Conservation (phyloP, 768 basidiomycete species). For the Rhodocollybia butyracea region DNA sequence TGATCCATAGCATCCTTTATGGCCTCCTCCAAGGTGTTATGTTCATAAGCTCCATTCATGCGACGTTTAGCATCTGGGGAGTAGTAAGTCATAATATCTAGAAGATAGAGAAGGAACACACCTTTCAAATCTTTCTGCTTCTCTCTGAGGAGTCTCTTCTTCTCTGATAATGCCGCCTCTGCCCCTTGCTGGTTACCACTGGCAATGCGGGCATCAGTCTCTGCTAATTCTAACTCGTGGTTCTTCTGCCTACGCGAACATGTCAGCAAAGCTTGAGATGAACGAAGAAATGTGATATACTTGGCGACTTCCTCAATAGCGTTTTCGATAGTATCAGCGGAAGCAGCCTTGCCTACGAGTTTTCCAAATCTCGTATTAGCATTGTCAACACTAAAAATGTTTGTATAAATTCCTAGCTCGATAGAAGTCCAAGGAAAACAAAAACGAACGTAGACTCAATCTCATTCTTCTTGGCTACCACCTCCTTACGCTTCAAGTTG, state of each 20-base stretch:
- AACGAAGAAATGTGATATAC: constrained; percentile 24
- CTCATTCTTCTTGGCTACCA: constrained; percentile 61
- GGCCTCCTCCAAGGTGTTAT: constrained; percentile 40
- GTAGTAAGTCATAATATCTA: not conserved
- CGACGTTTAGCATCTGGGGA: constrained; percentile 46
- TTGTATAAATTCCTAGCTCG: constrained; percentile 6
- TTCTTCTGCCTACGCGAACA: constrained; percentile 59
- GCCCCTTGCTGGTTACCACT: constrained; percentile 60
- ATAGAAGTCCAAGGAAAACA: not conserved
- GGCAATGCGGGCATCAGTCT: constrained; percentile 39
- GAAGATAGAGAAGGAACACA: constrained; percentile 26
- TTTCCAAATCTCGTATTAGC: constrained; percentile 62
- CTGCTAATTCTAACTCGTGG: constrained; percentile 47
- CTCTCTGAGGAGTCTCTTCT: constrained; percentile 56
- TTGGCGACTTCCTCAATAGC: constrained; percentile 39
- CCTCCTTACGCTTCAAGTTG: constrained; percentile 67
- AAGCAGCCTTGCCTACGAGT: constrained; percentile 57
- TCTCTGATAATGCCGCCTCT: constrained; percentile 58
- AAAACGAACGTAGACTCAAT: constrained; percentile 43
- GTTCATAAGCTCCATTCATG: constrained; percentile 35
- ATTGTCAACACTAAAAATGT: constrained; percentile 51
- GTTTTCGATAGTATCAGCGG: constrained; percentile 63
- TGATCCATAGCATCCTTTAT: constrained; percentile 44
- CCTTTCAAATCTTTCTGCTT: constrained; percentile 65
- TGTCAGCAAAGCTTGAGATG: not conserved